Evolutionary conservation across 2,329 filamentous ascomycete species (phyloP).

Genomic region (Aspergillus nomiae): DNA sequence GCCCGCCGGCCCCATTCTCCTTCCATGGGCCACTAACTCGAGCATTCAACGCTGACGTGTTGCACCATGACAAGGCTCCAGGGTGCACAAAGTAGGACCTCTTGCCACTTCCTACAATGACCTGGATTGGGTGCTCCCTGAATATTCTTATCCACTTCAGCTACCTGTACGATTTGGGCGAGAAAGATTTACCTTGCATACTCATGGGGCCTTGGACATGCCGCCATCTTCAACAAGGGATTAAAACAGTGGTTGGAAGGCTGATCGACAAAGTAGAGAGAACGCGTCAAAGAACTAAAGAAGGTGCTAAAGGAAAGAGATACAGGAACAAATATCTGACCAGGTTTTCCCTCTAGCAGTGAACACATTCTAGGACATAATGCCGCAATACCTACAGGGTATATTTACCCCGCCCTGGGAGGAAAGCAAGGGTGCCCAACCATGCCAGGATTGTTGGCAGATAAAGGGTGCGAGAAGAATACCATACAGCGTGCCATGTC

Average conservation of each 20-base stretch:
- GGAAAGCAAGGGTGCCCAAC: neutral
- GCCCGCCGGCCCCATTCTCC: neutral
- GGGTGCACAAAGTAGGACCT: neutral
- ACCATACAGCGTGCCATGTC: neutral
- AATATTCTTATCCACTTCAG: neutral
- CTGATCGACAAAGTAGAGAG: neutral
- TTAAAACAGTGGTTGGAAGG: neutral
- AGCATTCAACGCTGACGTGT: neutral
- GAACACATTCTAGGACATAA: neutral
- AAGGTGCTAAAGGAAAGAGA: neutral
- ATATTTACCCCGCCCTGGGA: neutral
- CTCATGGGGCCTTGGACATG: neutral
- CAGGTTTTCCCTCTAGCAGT: neutral
- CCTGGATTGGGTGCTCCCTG: neutral
- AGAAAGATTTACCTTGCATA: neutral
- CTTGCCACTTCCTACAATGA: neutral
- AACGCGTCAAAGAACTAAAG: neutral
- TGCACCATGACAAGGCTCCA: neutral
- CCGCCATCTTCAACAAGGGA: neutral
- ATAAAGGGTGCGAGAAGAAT: neutral
- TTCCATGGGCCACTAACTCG: neutral
- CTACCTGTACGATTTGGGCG: neutral
- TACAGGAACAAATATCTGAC: neutral
- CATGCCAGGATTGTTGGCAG: neutral
- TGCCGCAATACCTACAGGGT: neutral